Base-by-base conservation (phyloP, 2,329 filamentous ascomycete species). In the Botrytis paeoniae region DNA sequence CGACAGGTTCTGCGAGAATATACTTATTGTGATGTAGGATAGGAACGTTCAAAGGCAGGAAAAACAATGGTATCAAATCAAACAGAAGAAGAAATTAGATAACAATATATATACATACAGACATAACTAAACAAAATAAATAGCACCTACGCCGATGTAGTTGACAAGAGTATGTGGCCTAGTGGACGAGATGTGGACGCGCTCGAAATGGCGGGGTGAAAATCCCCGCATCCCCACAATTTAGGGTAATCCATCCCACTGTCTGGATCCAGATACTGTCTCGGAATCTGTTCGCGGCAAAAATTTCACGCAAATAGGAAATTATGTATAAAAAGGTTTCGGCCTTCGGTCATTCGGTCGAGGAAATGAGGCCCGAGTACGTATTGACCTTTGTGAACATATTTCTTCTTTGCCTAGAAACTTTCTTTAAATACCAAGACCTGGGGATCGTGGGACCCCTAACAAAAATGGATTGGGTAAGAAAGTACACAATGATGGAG, bases 141-240 rank as follows among this genome's bases (percentile, higher is more conserved):
- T 22, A 20, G 25, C 69, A 71, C 5, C 54, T 51, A 65, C 59
- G n/a, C 43, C 37, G n/a, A 54, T 54, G 41, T 54, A 10, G 16
- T 39, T 12, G 29, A 69, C 16, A 9, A 35, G 25, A 29, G 20
- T 22, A 59, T 41, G 29, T 51, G 60, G 25, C 35, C 10, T 20
- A 9, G 45, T 68, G 64, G 32, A 32, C n/a, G 43, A 22, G 22
- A 41, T 41, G 69, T 71, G 69, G 69, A 71, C 60, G 69, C 18
- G n/a, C 48, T 65, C 12, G 14, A 51, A 32, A 64, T 57, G 32
- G 69, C 60, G 43, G 59, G 69, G 45, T 71, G 25, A 35, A 70
- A 9, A 41, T 57, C 51, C 51, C 51, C 51, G n/a, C 51, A 57
- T 57, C 51, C 51, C 51, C 51, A 57, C 51, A 57, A 57, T 57